Percentiles rank a stretch among this genome's conserved stretches.
Conservation (phyloP, 2,329 filamentous ascomycete genomes). For the Lasiodiplodia citricola region DNA sequence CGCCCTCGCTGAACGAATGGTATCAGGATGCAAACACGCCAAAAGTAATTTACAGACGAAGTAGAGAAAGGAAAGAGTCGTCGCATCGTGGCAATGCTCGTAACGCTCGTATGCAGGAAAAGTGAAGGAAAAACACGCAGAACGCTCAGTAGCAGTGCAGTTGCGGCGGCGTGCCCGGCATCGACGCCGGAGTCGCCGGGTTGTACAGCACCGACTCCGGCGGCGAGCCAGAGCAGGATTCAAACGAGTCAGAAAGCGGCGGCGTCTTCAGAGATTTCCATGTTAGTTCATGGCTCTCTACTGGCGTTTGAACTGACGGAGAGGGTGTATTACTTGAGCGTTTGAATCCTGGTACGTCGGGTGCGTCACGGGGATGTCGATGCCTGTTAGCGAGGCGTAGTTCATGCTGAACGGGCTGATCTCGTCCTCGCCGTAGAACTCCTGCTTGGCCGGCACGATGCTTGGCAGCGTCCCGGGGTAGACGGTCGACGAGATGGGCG, state of each 20-base stretch:
- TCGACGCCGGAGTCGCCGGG: constrained; percentile 74
- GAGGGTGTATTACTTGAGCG: constrained; percentile 73
- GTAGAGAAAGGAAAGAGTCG: constrained; percentile 18
- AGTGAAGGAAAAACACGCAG: background rate
- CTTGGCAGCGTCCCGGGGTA: constrained; percentile 66
- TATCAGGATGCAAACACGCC: constrained; percentile 15
- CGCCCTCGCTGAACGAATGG: constrained; percentile 27
- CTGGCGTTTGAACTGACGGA: constrained; percentile 33
- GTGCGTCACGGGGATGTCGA: constrained; percentile 66
- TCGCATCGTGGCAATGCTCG: constrained; percentile 23
- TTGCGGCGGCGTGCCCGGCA: constrained; percentile 72
- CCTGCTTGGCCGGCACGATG: constrained; percentile 70
- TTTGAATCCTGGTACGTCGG: constrained; percentile 68
- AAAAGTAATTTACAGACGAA: constrained; percentile 25
- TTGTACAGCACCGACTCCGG: constrained; percentile 44
- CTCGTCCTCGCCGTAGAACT: constrained; percentile 63
- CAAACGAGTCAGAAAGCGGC: constrained; percentile 75
- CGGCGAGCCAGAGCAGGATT: constrained; percentile 58
- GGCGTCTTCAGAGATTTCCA: constrained; percentile 63
- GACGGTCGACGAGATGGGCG: constrained; percentile 46
- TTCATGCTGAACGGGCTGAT: constrained; percentile 71
- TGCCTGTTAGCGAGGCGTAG: constrained; percentile 68
- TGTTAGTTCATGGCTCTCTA: constrained; percentile 30
- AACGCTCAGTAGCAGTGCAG: constrained; percentile 39
- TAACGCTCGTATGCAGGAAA: constrained; percentile 25